phyloP scores from a whole-genome alignment of 306 rosid genomes.

The Gleditsia sinensis region DNA sequence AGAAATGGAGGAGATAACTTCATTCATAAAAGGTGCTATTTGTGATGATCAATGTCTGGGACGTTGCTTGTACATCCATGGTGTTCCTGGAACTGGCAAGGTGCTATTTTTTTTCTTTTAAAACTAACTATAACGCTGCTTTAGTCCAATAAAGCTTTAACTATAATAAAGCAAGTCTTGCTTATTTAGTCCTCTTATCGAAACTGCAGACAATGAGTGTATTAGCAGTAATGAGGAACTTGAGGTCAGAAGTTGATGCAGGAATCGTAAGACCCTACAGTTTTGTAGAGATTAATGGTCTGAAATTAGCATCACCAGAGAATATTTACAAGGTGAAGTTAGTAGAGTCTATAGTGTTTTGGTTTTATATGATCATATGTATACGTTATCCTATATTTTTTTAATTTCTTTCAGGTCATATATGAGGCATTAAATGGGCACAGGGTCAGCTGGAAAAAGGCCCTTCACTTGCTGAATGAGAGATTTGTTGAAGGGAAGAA shows the following conservation, averaged over 20 bases:
- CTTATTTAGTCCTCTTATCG: conserved; percentile 18
- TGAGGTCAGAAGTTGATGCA: conserved; percentile 86
- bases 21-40: conserved; percentile 83
- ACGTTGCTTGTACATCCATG: conserved; percentile 89
- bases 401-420: conserved; percentile 66
- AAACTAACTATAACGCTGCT: conserved; percentile 12
- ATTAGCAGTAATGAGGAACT: conserved; percentile 71
- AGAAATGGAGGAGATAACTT: conserved; percentile 82
- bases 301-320: conserved; percentile 90
- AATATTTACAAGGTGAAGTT: conserved; percentile 74
- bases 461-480: conserved; percentile 76
- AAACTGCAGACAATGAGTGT: conserved; percentile 90
- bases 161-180: conserved; percentile 1
- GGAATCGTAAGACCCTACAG: conserved; percentile 74
- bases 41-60: conserved; percentile 89
- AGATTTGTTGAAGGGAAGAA: conserved; percentile 80
- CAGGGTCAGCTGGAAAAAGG: conserved; percentile 91
- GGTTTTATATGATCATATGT: conserved; percentile 19
- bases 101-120: conserved; percentile 39
- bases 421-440: conserved; percentile 89
- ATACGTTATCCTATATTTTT: conserved; percentile 13
- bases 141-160: conserved; percentile 13
- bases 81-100: conserved; percentile 99
- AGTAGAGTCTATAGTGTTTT: conserved; percentile 6
- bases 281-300: conserved; percentile 95